Base-by-base conservation (phyloP, 495 filamentous ascomycete species). In the Hyphodiscus hymeniophilus region DNA sequence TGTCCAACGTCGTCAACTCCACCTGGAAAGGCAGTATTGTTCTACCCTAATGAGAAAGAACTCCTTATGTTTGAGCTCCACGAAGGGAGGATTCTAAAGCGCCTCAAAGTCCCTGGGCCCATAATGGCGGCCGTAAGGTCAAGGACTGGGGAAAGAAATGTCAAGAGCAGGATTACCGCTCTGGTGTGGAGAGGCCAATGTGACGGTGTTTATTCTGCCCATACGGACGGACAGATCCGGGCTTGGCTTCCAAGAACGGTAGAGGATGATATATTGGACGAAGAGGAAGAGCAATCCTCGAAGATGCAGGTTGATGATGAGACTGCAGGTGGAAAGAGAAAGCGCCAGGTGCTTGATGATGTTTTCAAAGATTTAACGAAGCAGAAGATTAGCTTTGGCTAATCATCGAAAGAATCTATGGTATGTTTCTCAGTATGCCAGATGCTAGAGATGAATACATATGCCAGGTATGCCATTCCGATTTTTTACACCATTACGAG, bases 11-110 rank as follows among this genome's bases (percentile, higher is more conserved):
- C 67, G 15, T 44, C 77, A 26, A 72, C 70, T 34, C 58, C 55
- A 7, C 60, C 74, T 0, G 72, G 75, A 0, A 71, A 75, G 34
- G 78, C 85, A 50, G 63, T 84, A 2, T 68, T 95, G 3, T 74
- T 87, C 45, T 92, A 81, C 66, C 77, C 86, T 0, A 92, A 89
- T 47, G 81, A 85, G 51, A 75, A 70, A 40, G 87, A 90, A 59
- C 81, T 95, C 7, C 67, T 94, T 20, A 75, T 82, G 57, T 81
- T 86, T 51, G 82, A 87, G 51, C 65, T 92, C 2, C 79, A 82
- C 35, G 78, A 89, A 50, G 89, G 88, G 0, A 73, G 67, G n/a
- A 68, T 88, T 23, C 53, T 90, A 16, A 85, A 85, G 47, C 75
- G 80, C 17, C 66, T 95, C 11, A 69, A 76, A 26, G 72, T 79